Conservation (phyloP, 2,329 filamentous ascomycete genomes). For the Fusarium cyanostomum region DNA sequence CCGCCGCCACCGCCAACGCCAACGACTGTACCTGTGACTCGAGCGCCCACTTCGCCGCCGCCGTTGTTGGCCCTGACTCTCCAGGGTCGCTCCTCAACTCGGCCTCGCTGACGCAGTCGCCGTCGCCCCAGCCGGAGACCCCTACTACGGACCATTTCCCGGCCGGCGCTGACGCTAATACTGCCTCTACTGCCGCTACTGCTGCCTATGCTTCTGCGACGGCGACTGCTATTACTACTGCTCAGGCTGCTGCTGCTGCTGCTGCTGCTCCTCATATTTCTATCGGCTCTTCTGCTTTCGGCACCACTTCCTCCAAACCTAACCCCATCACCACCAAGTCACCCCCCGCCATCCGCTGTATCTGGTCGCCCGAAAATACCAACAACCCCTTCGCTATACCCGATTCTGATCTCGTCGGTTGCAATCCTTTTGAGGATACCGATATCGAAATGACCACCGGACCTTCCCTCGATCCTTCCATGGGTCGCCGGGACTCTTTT, state of each 20-base stretch:
- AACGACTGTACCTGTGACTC: conserved; percentile 38
- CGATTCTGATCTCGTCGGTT: conserved; percentile 42
- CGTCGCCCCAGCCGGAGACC: conserved; percentile 50
- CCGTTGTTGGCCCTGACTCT: conserved; percentile 46
- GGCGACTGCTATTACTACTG: conserved; percentile 37
- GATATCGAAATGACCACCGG: conserved; percentile 67
- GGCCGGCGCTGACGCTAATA: conserved; percentile 42
- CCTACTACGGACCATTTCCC: conserved; percentile 43
- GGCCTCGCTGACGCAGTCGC: conserved; percentile 49
- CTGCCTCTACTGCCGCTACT: conserved; percentile 37
- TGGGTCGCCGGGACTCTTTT: conserved; percentile 72
- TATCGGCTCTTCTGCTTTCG: conserved; percentile 27
- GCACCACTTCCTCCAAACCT: conserved; percentile 47
- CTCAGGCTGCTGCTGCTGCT: conserved; percentile 37
- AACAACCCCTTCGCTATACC: conserved; percentile 38
- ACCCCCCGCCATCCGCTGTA: conserved; percentile 10
- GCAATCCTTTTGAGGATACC: conserved; percentile 40
- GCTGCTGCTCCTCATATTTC: conserved; percentile 37
- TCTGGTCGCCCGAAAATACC: conserved; percentile 1
- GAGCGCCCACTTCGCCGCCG: conserved; percentile 38
- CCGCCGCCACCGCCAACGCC: conserved; percentile 37
- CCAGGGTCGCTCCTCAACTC: conserved; percentile 48
- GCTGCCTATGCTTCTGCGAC: conserved; percentile 40
- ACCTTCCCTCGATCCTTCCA: conserved; percentile 64
- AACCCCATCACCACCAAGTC: conserved; percentile 38